Evolutionary conservation across 805 yeast species (phyloP).

Genomic region (Candida railenensis): DNA sequence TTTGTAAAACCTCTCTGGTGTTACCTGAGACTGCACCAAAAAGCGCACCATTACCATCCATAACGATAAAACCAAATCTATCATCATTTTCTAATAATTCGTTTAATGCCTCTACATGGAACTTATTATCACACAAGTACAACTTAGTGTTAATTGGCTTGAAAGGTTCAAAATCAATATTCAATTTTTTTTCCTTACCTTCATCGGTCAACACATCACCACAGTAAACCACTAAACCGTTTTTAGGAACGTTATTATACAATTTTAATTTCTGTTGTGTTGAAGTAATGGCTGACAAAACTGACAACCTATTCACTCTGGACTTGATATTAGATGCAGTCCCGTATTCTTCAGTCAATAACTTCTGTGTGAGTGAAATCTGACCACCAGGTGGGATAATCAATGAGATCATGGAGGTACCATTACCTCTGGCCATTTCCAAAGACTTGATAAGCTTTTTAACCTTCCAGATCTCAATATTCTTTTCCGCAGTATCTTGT

Average conservation of each 20-base stretch:
- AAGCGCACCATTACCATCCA: conserved; percentile 99
- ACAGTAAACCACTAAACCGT: conserved; percentile 95
- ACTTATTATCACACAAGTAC: conserved; percentile 95
- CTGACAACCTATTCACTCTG: conserved; percentile 94
- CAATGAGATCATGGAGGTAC: conserved; percentile 97
- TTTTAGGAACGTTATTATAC: conserved; percentile 85
- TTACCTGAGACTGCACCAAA: conserved; percentile 96
- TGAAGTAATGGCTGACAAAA: conserved; percentile 93
- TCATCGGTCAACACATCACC: conserved; percentile 97
- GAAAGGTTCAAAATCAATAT: conserved; percentile 97
- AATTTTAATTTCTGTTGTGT: conserved; percentile 95
- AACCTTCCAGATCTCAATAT: conserved; percentile 98
- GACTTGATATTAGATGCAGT: conserved; percentile 98
- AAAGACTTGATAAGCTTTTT: conserved; percentile 87
- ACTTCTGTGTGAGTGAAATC: conserved; percentile 80
- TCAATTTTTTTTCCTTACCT: conserved; percentile 95
- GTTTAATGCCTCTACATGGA: conserved; percentile 95
- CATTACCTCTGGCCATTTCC: conserved; percentile 94
- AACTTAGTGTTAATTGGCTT: conserved; percentile 97
- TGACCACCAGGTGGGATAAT: conserved; percentile 96
- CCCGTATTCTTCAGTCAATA: conserved; percentile 97
- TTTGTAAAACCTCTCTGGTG: conserved; percentile 93
- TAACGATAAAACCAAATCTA: conserved; percentile 93
- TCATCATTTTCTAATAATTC: conserved; percentile 95
- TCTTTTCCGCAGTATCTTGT: conserved; percentile 79